Evolutionary conservation across 2,329 filamentous ascomycete species (phyloP).

Genomic region (Apiospora malaysiana): DNA sequence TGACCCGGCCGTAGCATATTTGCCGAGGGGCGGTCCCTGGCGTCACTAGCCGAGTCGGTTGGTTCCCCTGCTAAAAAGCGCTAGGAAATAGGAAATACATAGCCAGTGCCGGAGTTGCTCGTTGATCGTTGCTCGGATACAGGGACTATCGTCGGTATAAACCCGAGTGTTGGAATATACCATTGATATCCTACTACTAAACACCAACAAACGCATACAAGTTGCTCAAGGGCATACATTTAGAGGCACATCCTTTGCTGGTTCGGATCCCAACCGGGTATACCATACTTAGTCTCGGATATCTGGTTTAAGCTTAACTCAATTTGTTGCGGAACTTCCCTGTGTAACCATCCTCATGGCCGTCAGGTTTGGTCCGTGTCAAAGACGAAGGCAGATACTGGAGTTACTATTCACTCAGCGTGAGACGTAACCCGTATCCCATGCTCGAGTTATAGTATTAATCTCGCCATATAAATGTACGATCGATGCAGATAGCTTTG

Average conservation of each 20-base stretch:
- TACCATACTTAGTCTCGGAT: background rate
- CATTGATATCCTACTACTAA: too few relatives aligned
- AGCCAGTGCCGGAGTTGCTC: background rate
- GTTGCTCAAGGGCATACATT: too few relatives aligned
- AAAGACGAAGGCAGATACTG: background rate
- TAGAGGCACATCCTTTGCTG: background rate
- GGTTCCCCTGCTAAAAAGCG: too few relatives aligned
- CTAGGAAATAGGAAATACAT: too few relatives aligned
- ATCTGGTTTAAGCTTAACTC: background rate
- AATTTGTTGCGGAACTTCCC: background rate
- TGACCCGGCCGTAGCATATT: background rate
- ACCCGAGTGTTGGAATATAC: too few relatives aligned
- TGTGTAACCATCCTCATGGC: background rate
- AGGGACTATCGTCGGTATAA: background rate
- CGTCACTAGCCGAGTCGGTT: background rate
- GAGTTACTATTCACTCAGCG: too few relatives aligned
- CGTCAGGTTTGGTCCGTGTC: background rate
- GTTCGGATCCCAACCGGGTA: background rate
- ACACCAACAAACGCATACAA: too few relatives aligned
- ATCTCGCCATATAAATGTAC: too few relatives aligned
- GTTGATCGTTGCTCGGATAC: background rate
- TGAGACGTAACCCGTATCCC: too few relatives aligned
- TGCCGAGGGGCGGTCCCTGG: constrained; percentile 2
- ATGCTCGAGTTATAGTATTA: too few relatives aligned
- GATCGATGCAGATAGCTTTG: too few relatives aligned